These are phyloP conservation scores for Suhomyces xylopsoci DNA, from an alignment of 805 yeast species.

Conservation along the genomic window DNA sequence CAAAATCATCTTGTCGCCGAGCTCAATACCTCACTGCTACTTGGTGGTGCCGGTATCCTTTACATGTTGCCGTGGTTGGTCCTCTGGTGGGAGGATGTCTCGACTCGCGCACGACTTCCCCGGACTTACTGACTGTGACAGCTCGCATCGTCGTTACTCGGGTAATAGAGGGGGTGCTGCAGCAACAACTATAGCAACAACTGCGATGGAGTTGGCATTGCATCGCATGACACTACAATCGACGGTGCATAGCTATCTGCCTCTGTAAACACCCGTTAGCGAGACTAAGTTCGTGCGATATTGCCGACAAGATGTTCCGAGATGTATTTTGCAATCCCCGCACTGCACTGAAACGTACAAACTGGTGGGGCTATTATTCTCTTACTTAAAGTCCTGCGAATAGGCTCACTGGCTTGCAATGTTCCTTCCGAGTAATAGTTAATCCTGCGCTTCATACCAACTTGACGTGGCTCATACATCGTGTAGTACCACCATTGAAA, in stretches of 20 bases:
- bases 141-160: background rate
- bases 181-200: background rate
- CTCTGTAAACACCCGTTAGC: background rate
- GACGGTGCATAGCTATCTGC: background rate
- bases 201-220: background rate
- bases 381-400: background rate
- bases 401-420: background rate
- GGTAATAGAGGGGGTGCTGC: background rate
- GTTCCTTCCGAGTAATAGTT: background rate
- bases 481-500: background rate
- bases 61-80: background rate
- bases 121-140: background rate
- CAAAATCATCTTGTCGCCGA: background rate
- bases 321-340: background rate
- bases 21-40: background rate
- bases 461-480: background rate
- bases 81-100: background rate
- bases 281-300: background rate
- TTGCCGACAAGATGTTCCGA: background rate
- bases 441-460: background rate
- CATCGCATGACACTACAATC: background rate
- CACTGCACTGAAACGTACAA: background rate
- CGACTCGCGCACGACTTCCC: constrained; percentile 1
- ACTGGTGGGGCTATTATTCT: too few relatives aligned
- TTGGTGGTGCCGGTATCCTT: background rate